Conservation (phyloP, 2,329 filamentous ascomycete genomes). For the Hymenotorrendiella dingleyae region DNA sequence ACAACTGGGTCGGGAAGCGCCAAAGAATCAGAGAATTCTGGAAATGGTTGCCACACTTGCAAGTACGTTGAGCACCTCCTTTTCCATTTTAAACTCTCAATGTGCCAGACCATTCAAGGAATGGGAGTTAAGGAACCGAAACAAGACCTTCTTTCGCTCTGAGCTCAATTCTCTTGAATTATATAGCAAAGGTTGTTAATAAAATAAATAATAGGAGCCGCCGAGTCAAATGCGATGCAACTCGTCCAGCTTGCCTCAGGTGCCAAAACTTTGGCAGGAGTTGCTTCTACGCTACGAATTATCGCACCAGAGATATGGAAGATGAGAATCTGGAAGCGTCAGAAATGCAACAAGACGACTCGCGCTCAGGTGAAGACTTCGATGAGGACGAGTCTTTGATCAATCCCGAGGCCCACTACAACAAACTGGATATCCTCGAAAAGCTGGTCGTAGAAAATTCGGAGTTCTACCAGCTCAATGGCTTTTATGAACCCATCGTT, state of each 20-base stretch:
- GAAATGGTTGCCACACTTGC: neutral
- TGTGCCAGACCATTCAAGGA: neutral
- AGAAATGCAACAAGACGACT: neutral
- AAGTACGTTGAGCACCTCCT: neutral
- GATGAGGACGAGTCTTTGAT: neutral
- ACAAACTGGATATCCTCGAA: neutral
- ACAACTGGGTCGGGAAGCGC: neutral
- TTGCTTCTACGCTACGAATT: neutral
- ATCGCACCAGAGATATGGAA: neutral
- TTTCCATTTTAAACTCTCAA: neutral
- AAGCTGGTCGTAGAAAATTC: neutral
- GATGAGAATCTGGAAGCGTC: neutral
- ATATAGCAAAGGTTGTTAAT: too few relatives aligned
- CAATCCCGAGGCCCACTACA: neutral
- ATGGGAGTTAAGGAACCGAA: neutral
- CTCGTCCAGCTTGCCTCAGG: neutral
- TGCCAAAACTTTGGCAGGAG: neutral
- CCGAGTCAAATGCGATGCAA: too few relatives aligned
- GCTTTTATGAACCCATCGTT: neutral
- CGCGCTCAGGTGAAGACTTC: neutral
- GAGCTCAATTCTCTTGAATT: too few relatives aligned
- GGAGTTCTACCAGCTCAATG: neutral
- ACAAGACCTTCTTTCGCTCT: neutral
- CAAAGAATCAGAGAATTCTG: neutral
- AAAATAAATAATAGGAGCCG: too few relatives aligned